phyloP scores from a whole-genome alignment of 805 yeast species.

The Grigorovia jiainica region DNA sequence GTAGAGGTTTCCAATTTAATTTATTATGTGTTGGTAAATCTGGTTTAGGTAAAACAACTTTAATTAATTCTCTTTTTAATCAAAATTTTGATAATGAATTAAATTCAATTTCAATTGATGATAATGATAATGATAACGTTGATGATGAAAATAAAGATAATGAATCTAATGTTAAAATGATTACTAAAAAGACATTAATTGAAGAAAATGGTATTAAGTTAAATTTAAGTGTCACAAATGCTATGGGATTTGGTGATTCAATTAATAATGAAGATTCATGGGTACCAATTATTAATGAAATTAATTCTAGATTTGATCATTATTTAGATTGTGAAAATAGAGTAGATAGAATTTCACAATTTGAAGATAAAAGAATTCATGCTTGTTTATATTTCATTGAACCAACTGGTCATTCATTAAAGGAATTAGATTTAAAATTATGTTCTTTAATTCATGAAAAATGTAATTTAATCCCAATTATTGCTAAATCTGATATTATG shows the following conservation, averaged over 20 bases:
- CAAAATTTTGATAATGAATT: conserved; percentile 33
- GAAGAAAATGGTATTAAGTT: conserved; percentile 92
- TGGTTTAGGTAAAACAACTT: conserved; percentile 89
- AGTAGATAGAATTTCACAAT: conserved; percentile 52
- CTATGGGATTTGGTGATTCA: conserved; percentile 91
- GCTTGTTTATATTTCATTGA: conserved; percentile 90
- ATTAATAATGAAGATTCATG: conserved; percentile 73
- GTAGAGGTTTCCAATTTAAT: conserved; percentile 83
- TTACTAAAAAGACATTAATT: conserved; percentile 56
- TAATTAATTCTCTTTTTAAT: conserved; percentile 83
- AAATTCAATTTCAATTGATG: neutral
- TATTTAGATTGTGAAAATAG: conserved; percentile 86
- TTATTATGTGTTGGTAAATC: conserved; percentile 84
- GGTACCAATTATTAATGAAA: conserved; percentile 87
- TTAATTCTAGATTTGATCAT: conserved; percentile 75
- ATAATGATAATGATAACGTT: conserved; percentile 4
- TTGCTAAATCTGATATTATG: conserved; percentile 89
- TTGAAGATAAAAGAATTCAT: conserved; percentile 79
- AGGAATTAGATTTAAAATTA: conserved; percentile 78
- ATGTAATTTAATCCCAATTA: conserved; percentile 88
- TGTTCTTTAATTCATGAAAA: conserved; percentile 83
- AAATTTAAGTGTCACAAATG: conserved; percentile 71
- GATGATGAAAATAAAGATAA: conserved; percentile 4
- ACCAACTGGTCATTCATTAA: conserved; percentile 92
- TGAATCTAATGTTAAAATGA: conserved; percentile 39